A percentile compares a stretch with the other conserved stretches of the same genome.
These are phyloP conservation scores for Phlyctochytrium planicorne DNA, from an alignment of 192 early-diverging fungal species.

Conservation along the genomic window DNA sequence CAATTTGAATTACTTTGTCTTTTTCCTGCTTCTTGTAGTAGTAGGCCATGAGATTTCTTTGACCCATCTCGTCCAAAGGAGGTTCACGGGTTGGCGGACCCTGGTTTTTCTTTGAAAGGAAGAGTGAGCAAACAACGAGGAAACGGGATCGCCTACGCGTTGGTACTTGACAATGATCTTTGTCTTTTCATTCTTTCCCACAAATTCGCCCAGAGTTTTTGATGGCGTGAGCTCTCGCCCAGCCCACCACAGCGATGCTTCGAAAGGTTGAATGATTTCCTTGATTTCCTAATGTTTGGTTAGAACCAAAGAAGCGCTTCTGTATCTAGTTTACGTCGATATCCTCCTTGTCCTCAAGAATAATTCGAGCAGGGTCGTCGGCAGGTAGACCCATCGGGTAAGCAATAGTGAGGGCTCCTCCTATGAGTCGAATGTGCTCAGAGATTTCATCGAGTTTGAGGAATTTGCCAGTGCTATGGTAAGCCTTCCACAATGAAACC, in stretches of 20 bases:
- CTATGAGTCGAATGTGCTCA: conserved; percentile 41
- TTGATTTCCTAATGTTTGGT: no score
- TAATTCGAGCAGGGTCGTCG: conserved; percentile 50
- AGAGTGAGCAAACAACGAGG: not conserved
- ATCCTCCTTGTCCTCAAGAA: no score
- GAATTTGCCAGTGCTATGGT: no score
- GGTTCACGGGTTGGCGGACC: conserved; percentile 55
- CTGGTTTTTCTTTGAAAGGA: conserved; percentile 42
- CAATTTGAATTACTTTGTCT: conserved; percentile 60
- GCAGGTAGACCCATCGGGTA: conserved; percentile 58
- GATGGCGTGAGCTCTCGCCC: conserved; percentile 52
- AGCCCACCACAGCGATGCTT: conserved; percentile 60
- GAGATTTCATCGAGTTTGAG: conserved; percentile 23
- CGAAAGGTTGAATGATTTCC: no score
- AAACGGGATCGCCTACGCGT: not conserved
- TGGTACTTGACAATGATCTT: conserved; percentile 53
- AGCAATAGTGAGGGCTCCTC: conserved; percentile 54
- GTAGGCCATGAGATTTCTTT: conserved; percentile 63
- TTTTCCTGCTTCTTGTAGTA: conserved; percentile 66
- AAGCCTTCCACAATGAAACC: no score
- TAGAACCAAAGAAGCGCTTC: no score
- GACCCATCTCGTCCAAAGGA: conserved; percentile 46
- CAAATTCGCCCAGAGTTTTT: conserved; percentile 51
- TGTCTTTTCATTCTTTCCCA: conserved; percentile 62
- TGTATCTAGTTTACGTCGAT: no score